Conservation (phyloP, 1,284 basidiomycete genomes). For the Trametes sp. region DNA sequence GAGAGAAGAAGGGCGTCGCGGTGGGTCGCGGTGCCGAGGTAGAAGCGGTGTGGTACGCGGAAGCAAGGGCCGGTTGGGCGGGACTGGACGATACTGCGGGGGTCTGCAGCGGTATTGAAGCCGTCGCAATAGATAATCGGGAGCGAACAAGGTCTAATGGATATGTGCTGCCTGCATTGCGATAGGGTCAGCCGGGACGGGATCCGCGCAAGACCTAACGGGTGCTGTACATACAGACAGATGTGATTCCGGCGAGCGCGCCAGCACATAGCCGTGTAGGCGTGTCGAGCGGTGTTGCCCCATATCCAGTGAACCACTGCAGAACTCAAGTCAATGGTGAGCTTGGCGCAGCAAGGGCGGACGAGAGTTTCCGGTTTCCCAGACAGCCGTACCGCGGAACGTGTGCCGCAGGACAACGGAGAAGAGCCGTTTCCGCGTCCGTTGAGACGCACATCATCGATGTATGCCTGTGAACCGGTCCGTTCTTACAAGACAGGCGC, state of each 20-base stretch:
- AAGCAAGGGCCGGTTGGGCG: constrained; percentile 48
- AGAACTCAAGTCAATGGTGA: constrained; percentile 34
- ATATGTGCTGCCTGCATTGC: constrained; percentile 80
- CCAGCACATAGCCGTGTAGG: constrained; percentile 84
- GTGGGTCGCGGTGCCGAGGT: constrained; percentile 33
- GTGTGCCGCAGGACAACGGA: no score
- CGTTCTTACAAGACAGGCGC: no score
- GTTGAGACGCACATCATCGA: no score
- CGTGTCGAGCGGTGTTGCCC: constrained; percentile 81
- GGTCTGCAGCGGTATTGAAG: constrained; percentile 59
- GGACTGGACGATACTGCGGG: constrained; percentile 31
- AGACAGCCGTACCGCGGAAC: no score
- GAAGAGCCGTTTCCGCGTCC: no score
- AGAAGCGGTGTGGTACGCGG: constrained; percentile 64
- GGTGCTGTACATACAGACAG: constrained; percentile 51
- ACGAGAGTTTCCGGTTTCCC: background rate
- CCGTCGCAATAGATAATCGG: constrained; percentile 92
- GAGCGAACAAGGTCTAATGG: constrained; percentile 93
- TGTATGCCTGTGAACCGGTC: no score
- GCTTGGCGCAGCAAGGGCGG: constrained; percentile 8
- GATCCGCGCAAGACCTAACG: constrained; percentile 9
- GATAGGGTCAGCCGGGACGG: constrained; percentile 17
- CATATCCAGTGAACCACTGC: constrained; percentile 76
- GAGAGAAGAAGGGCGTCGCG: constrained; percentile 48
- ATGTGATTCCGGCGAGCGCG: constrained; percentile 90